Evolutionary conservation across 2,329 filamentous ascomycete genomes (phyloP), one percentile per base, ranked within the genome.

Genomic region (Apiospora malaysiana): DNA sequence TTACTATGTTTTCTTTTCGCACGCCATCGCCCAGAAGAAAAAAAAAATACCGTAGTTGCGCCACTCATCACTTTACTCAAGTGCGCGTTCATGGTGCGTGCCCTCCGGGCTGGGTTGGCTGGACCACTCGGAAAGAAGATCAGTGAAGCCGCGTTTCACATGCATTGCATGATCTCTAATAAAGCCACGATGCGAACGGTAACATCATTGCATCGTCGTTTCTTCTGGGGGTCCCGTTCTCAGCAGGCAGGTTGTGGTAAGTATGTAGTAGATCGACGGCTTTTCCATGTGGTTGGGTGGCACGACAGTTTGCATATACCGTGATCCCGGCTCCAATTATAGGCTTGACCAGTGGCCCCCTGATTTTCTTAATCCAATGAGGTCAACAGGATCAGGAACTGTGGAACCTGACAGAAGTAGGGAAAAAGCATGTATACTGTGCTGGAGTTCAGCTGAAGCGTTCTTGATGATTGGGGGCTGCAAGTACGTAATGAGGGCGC

Each of bases 1-100:
- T 63, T 63, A 18, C 4, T n/a, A 6, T 63, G 6, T 14, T 12
- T 63, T 23, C 32, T 40, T 63, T 63, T 63, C 10, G 9, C 18
- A 32, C 40, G 32, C 56, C 56, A 40, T 59, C 27, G 7, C 25
- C 51, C 6, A 7, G 14, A 2, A 12, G 7, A 21, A 2, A 10
- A n/a, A n/a, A 16, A 32, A 32, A 32, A 3, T 3, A 32, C 3
- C 6, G 27, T 18, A 32, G 32, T n/a, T 3, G 21, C 56, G 56
- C 56, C 56, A 40, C 56, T 40, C 32, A 23, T 59, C 51, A 63
- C 56, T 40, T 40, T 63, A 32, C 56, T 63, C n/a, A n/a, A 63
- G 32, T 63, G 18, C 27, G 32, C n/a, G 45, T 5, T 32, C 32
- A 32, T 32, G 32, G 32, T 32, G n/a, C n/a, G 27, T n/a, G 27